These are phyloP conservation scores for Hylodesmum podocarpum DNA, from an alignment of 306 rosid species.

Conservation along the genomic window DNA sequence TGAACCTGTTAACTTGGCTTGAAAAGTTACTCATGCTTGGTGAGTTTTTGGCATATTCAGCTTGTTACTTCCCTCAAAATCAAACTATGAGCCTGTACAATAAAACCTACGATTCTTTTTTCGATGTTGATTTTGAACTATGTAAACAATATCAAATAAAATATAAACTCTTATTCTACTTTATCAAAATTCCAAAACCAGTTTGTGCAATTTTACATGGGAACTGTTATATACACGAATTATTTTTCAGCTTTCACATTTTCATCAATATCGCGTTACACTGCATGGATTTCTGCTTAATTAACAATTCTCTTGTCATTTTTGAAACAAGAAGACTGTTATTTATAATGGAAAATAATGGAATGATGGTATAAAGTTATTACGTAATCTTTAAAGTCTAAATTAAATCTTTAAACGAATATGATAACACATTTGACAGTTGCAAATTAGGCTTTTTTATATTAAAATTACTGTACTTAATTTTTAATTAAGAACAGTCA, in stretches of 20 bases:
- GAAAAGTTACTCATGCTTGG: conserved; percentile 12
- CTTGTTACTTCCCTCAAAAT: background rate
- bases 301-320: background rate
- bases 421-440: background rate
- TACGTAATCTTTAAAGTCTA: no score
- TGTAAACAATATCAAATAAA: background rate
- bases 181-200: background rate
- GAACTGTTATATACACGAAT: background rate
- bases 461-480: background rate
- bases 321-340: no score
- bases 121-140: background rate
- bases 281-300: background rate
- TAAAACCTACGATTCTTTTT: background rate
- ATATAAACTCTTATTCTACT: background rate
- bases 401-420: no score
- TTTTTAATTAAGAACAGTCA: background rate
- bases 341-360: no score
- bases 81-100: background rate
- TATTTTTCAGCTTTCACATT: background rate
- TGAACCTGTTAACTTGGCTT: conserved; percentile 54
- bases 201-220: background rate
- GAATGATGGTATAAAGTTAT: no score
- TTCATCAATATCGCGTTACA: background rate
- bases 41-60: background rate
- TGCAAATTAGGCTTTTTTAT: background rate